Conservation (phyloP, 257 asterid species). For the Solanum gandarillasii region DNA sequence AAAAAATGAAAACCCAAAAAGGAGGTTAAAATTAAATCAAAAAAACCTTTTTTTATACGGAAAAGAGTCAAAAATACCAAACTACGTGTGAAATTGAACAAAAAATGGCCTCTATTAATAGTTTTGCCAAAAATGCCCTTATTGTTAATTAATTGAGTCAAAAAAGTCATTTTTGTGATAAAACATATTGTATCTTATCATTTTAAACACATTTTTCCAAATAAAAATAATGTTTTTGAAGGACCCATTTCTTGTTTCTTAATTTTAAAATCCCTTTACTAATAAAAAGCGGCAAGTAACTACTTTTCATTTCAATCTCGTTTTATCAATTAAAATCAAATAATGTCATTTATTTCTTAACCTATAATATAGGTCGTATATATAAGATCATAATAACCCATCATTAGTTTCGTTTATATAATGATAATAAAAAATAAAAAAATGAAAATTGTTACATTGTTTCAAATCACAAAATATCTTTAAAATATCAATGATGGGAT, state of each 20-base stretch:
- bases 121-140: background rate
- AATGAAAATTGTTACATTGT: background rate
- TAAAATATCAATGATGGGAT: background rate
- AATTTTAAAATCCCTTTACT: background rate
- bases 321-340: background rate
- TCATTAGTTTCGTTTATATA: background rate
- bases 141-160: background rate
- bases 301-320: background rate
- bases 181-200: background rate
- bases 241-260: background rate
- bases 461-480: background rate
- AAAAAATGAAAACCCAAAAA: background rate
- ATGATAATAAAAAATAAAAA: too few species aligned
- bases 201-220: background rate
- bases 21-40: background rate
- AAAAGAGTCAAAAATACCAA: background rate
- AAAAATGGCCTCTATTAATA: background rate
- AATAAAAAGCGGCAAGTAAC: background rate
- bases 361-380: background rate
- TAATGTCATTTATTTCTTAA: too few species aligned
- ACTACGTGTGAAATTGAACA: background rate
- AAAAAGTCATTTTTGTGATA: background rate
- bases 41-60: background rate
- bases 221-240: too few species aligned
- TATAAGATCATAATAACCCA: background rate